These are phyloP conservation scores for Atalantia buxifolia DNA, from an alignment of 345 rosid genomes.

Conservation along the genomic window DNA sequence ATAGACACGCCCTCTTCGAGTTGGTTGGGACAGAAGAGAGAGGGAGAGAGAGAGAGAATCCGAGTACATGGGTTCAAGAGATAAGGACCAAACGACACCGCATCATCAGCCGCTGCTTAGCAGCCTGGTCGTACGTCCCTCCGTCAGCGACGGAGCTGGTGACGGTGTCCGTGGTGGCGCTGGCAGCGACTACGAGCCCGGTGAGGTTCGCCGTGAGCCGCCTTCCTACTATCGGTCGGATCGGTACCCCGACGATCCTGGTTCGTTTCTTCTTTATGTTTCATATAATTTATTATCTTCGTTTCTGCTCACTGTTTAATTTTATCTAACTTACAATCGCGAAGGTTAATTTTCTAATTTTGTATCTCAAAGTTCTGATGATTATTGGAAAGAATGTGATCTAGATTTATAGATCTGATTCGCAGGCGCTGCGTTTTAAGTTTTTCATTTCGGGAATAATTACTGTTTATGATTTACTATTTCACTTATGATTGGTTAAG, in stretches of 20 bases:
- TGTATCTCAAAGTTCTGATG: neutral
- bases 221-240: slow-evolving; percentile 50
- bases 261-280: slow-evolving; percentile 34
- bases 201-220: slow-evolving; percentile 65
- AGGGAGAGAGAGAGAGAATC: neutral
- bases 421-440: neutral
- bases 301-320: neutral
- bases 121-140: slow-evolving; percentile 80
- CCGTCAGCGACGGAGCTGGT: slow-evolving; percentile 45
- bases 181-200: slow-evolving; percentile 62
- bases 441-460: neutral
- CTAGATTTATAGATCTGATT: slow-evolving; percentile 3
- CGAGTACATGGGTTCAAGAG: slow-evolving; percentile 66
- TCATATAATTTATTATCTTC: neutral
- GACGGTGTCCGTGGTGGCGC: slow-evolving; percentile 35
- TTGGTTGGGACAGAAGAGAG: neutral
- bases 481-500: too few species aligned
- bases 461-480: neutral
- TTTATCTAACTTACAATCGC: neutral
- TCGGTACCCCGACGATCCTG: slow-evolving; percentile 57
- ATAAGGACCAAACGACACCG: slow-evolving; percentile 50
- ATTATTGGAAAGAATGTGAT: neutral
- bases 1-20: neutral
- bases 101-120: slow-evolving; percentile 78
- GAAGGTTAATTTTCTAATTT: neutral